These are phyloP conservation scores for Lactarius vividus DNA, from an alignment of 768 basidiomycete genomes.

Conservation along the genomic window DNA sequence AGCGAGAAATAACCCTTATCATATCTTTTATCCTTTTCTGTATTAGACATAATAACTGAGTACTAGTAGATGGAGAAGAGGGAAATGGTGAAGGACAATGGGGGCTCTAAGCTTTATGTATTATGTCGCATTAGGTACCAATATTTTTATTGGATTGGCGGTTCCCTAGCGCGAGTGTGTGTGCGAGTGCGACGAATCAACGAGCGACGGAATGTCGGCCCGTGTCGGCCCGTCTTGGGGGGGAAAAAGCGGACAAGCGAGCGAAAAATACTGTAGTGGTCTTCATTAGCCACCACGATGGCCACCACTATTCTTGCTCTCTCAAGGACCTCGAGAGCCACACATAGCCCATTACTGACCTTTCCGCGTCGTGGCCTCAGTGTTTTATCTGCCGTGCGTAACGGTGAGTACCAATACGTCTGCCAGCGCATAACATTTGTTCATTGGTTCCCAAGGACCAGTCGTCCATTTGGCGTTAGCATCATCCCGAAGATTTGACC, in stretches of 20 bases:
- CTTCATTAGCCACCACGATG: neutral
- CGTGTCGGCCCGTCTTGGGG: neutral
- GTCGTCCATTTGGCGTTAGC: constrained; percentile 18
- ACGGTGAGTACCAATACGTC: constrained; percentile 6
- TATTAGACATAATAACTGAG: neutral
- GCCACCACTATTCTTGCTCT: constrained; percentile 10
- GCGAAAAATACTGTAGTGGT: neutral
- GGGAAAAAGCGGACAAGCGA: neutral
- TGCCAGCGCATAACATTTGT: neutral
- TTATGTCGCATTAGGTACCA: neutral
- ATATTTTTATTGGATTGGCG: neutral
- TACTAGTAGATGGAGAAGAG: neutral
- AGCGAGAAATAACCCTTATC: neutral
- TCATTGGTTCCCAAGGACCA: neutral
- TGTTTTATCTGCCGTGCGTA: neutral
- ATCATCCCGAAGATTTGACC: constrained; percentile 19
- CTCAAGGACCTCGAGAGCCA: constrained; percentile 1
- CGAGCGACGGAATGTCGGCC: neutral
- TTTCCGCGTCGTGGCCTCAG: neutral
- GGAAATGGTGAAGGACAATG: neutral
- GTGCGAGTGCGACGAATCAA: neutral
- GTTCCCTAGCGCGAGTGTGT: neutral
- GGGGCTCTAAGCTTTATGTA: neutral
- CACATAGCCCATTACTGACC: neutral
- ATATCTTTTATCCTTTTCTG: too few species aligned